A percentile compares a stretch with the other conserved stretches of the same genome.
phyloP scores from a whole-genome alignment of 108 stramenopile species.

The Nannochloropsis gaditana region DNA sequence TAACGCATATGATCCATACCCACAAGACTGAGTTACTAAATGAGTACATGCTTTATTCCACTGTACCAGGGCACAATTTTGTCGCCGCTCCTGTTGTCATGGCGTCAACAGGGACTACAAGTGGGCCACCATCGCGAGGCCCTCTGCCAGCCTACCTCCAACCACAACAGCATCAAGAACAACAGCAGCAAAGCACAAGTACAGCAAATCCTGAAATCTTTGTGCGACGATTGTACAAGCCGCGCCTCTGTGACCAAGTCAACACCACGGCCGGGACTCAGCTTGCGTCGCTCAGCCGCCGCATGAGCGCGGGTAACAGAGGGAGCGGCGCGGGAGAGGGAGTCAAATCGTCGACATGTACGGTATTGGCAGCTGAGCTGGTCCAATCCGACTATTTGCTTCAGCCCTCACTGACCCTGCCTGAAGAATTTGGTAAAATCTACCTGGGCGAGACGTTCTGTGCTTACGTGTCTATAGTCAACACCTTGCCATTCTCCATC shows the following conservation, averaged over 20 bases:
- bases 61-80: no score
- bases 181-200: neutral
- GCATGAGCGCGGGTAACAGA: neutral
- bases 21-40: no score
- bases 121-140: no score
- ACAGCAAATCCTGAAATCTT: neutral
- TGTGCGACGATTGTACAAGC: conserved; percentile 19
- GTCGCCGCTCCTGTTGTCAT: no score
- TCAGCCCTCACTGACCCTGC: neutral
- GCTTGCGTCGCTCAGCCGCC: neutral
- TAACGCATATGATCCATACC: no score
- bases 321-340: neutral
- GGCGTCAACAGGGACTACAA: no score
- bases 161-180: neutral
- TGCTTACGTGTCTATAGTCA: conserved; percentile 9
- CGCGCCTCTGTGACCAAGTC: conserved; percentile 12
- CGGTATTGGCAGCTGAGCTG: neutral
- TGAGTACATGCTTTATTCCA: no score
- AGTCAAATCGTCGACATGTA: neutral
- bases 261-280: neutral
- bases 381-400: neutral
- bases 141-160: neutral
- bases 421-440: neutral
- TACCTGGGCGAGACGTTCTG: conserved; percentile 1
- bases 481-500: neutral